Evolutionary conservation across 257 asterid genomes (phyloP), one percentile per base, ranked within the genome.

Genomic region (Lycium barbarum): DNA sequence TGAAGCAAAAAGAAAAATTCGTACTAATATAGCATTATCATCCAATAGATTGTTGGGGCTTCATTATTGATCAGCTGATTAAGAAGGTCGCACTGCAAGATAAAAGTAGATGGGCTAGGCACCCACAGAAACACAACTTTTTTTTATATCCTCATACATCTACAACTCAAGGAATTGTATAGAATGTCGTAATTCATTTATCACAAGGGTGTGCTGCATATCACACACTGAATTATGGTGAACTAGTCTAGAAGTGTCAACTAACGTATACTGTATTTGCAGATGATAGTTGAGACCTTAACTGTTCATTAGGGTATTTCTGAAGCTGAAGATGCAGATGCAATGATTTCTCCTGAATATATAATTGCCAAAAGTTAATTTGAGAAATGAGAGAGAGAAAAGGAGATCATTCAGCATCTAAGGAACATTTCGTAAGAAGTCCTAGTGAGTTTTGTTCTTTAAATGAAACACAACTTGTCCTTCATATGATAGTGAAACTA

Each of bases 391-490:
- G 45, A 40, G 45, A 40, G 7, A 3, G 6, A 40, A 5, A 5
- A 5, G 43, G 45, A 40, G 45, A 40, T 40, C 45, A 40, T 40
- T 40, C 6, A 6, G 47, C 9, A 76, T 76, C 82, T 22, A 76
- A 26, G 47, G 61, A 47, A 13, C 7, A 47, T 47, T 49, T 20
- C 3, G 3, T 74, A 51, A 53, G 82, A 76, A 8, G 9, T 13
- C 47, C 26, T 53, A 26, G n/a, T 76, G 82, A 76, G 22, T 13
- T 7, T 76, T 51, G 63, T 26, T 51, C 65, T 72, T 45, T 45
- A 7, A 51, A 76, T 76, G 17, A 76, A 76, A 76, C 45, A 76
- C 63, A 51, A 76, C 45, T 6, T 51, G 22, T 76, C 40, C 65
- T 76, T 53, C 65, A 51, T 26, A 76, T 51, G 81, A 76, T 6